Percentiles rank a stretch among this genome's conserved stretches.
phyloP scores from a whole-genome alignment of 768 basidiomycete species.

The Podaxis rugospora region DNA sequence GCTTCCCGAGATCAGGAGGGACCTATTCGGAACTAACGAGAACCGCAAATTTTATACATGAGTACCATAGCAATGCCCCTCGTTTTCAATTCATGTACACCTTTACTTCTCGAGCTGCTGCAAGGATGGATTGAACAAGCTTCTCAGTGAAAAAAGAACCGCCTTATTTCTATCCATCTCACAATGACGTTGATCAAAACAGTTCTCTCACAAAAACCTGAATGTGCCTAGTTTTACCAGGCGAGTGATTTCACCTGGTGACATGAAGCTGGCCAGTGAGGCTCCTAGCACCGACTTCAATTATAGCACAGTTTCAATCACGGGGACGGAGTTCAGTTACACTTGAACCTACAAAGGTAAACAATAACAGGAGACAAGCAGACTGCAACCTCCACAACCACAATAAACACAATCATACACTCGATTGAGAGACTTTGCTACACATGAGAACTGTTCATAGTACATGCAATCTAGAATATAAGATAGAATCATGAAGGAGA shows the following conservation, averaged over 20 bases:
- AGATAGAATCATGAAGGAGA: too few relatives aligned
- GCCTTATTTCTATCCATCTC: neutral
- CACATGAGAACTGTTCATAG: too few relatives aligned
- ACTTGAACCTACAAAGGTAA: neutral
- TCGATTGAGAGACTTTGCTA: too few relatives aligned
- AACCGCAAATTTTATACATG: constrained; percentile 91
- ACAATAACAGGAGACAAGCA: too few relatives aligned
- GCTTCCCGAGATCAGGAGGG: constrained; percentile 89
- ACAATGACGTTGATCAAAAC: neutral
- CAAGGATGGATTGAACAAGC: neutral
- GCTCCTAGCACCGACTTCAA: neutral
- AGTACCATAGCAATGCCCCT: constrained; percentile 8
- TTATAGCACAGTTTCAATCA: neutral
- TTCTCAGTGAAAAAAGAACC: neutral
- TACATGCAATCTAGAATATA: too few relatives aligned
- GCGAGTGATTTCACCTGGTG: neutral
- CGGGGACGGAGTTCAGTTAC: neutral
- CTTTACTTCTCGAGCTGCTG: neutral
- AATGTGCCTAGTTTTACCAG: neutral
- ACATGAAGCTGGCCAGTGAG: neutral
- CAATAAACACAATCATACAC: too few relatives aligned
- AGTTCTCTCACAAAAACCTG: neutral
- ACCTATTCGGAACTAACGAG: constrained; percentile 85
- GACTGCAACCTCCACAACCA: too few relatives aligned
- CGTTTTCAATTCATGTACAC: constrained; percentile 1